Conservation (phyloP, 805 yeast genomes). For the Cyberlindnera saturnus region DNA sequence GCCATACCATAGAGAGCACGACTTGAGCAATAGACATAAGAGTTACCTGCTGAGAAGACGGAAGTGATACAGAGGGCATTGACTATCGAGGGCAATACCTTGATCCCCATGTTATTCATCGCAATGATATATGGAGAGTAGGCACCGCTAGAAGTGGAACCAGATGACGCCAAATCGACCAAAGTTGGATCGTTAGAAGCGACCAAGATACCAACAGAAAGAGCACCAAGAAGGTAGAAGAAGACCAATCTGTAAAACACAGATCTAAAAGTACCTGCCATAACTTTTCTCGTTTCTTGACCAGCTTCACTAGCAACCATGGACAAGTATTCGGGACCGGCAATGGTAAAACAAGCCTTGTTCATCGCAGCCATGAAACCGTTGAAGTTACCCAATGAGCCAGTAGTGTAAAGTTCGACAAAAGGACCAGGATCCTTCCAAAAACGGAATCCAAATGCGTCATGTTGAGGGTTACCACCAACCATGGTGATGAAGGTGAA, state of each 20-base stretch:
- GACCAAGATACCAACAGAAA: constrained; percentile 60
- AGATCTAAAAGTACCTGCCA: constrained; percentile 69
- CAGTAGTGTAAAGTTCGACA: constrained; percentile 47
- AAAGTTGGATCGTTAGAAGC: constrained; percentile 54
- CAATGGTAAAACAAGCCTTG: constrained; percentile 69
- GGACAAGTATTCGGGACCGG: constrained; percentile 79
- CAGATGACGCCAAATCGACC: constrained; percentile 46
- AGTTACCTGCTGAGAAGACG: constrained; percentile 49
- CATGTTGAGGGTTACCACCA: constrained; percentile 75
- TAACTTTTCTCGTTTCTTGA: constrained; percentile 58
- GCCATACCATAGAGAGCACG: constrained; percentile 51
- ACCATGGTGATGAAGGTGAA: constrained; percentile 76
- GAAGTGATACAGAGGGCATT: constrained; percentile 49
- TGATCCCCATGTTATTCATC: constrained; percentile 43
- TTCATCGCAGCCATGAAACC: constrained; percentile 68
- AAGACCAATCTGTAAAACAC: constrained; percentile 55
- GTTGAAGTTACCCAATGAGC: constrained; percentile 56
- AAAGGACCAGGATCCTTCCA: constrained; percentile 47
- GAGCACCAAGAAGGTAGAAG: constrained; percentile 60
- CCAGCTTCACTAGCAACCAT: constrained; percentile 80
- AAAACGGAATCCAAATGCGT: constrained; percentile 51
- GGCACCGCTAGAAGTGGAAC: constrained; percentile 49
- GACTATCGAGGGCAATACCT: constrained; percentile 41
- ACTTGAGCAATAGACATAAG: constrained; percentile 53
- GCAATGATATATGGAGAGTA: constrained; percentile 57